Percentiles rank a stretch among this genome's conserved stretches.
Conservation (phyloP, 2,329 filamentous ascomycete species). For the Lachnellula hyalina region DNA sequence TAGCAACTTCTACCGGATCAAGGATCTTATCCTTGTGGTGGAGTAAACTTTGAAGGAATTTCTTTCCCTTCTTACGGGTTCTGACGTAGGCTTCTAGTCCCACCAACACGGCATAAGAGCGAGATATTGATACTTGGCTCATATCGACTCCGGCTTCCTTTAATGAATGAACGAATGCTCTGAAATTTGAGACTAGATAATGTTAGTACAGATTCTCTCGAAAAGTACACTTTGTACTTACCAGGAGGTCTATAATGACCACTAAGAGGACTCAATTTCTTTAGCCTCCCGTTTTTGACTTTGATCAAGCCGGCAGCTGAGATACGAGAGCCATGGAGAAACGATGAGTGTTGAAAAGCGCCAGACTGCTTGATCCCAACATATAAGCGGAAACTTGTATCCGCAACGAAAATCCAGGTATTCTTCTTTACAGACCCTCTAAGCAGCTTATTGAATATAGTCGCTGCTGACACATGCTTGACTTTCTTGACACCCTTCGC, state of each 20-base stretch:
- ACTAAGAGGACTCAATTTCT: constrained; percentile 63
- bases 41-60: constrained; percentile 43
- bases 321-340: constrained; percentile 77
- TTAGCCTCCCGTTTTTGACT: constrained; percentile 74
- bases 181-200: constrained; percentile 59
- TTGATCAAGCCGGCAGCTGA: constrained; percentile 79
- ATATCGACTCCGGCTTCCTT: constrained; percentile 73
- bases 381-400: constrained; percentile 79
- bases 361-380: constrained; percentile 86
- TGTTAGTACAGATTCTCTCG: constrained; percentile 1
- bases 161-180: constrained; percentile 70
- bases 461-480: constrained; percentile 63
- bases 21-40: constrained; percentile 54
- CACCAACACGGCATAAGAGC: constrained; percentile 75
- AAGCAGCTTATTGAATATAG: constrained; percentile 72
- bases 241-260: constrained; percentile 81
- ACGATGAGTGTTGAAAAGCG: constrained; percentile 86
- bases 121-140: constrained; percentile 70
- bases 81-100: constrained; percentile 77
- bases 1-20: constrained; percentile 53
- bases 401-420: constrained; percentile 90
- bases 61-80: constrained; percentile 58
- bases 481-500: constrained; percentile 56
- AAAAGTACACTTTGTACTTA: constrained; percentile 28
- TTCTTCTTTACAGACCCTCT: constrained; percentile 77